Base-by-base conservation (phyloP, 495 filamentous ascomycete genomes). In the Talaromyces wortmannii region DNA sequence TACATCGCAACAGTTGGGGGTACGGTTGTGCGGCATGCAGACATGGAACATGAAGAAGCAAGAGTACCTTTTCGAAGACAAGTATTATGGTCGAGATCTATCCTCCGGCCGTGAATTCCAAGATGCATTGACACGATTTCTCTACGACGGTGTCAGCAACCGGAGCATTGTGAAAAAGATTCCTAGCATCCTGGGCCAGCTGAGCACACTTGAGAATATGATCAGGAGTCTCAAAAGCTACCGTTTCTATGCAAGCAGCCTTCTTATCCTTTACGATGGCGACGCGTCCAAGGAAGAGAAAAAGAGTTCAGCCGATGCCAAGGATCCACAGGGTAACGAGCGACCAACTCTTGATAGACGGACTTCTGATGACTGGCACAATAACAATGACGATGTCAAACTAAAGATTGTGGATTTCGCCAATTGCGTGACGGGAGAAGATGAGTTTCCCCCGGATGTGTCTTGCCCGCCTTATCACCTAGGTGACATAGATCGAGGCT, bases 341-440 rank as follows among this genome's bases (percentile, higher is more conserved):
- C 58, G 56, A 30, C 54, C 58, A 16, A 52, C 53, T 44, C 47
- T 62, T 30, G 63, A 61, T 15, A 67, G 66, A 30, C 63, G 59
- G 29, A 56, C 61, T 3, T 67, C 77, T 11, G 68, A 69, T 11
- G 74, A 80, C 42, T 70, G 74, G 8, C 73, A 81, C 54, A 75
- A 77, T 31, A 78, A 78, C 12, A 23, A 13, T 40, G 53, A 57
- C 6, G 62, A 74, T 29, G 73, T 98, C 56, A 87, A 95, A 62
- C 80, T 98, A 65, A 97, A 97, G 69, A 95, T 98, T 66, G 92
- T 96, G 45, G 94, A 98, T 67, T 98, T 98, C 75, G 94, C 94
- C 29, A 98, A 98, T 64, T 97, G 92, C 59, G 87, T 97, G 7
- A 96, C 91, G 8, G 87, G 89, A 4, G 90, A 92, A 51, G 90